phyloP scores from a whole-genome alignment of 1,284 basidiomycete species.

The Sporisorium iseilematis-ciliati region DNA sequence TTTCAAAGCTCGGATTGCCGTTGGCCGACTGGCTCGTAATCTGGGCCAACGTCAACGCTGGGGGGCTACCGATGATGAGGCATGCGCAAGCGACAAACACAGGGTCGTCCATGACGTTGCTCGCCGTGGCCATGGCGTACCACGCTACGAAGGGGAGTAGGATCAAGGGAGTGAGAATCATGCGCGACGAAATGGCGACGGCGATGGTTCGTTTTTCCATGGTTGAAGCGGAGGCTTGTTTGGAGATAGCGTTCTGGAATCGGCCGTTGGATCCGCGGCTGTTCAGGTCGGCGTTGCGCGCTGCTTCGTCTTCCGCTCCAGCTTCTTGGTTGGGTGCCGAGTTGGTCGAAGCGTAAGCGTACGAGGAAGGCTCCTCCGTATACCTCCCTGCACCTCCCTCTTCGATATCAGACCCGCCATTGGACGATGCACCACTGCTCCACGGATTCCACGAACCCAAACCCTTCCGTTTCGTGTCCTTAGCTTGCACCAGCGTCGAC shows the following conservation, averaged over 20 bases:
- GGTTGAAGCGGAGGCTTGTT: slow-evolving; percentile 16
- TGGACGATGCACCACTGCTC: slow-evolving; percentile 37
- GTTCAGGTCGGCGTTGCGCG: slow-evolving; percentile 50
- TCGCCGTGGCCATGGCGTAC: slow-evolving; percentile 44
- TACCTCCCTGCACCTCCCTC: slow-evolving; percentile 24
- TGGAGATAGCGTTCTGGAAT: slow-evolving; percentile 25
- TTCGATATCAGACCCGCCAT: slow-evolving; percentile 40
- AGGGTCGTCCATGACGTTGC: slow-evolving; percentile 73
- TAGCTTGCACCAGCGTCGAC: slow-evolving; percentile 40
- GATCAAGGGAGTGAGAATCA: slow-evolving; percentile 85
- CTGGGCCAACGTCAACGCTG: slow-evolving; percentile 75
- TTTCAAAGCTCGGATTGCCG: slow-evolving; percentile 88
- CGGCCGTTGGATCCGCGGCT: slow-evolving; percentile 33
- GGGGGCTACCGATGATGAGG: slow-evolving; percentile 81
- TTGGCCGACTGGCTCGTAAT: slow-evolving; percentile 82
- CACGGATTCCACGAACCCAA: slow-evolving; percentile 57
- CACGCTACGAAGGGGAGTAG: slow-evolving; percentile 71
- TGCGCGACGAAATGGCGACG: slow-evolving; percentile 81
- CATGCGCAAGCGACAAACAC: slow-evolving; percentile 85
- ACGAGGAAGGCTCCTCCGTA: slow-evolving; percentile 33
- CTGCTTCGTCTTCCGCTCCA: slow-evolving; percentile 20
- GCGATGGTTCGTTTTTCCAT: slow-evolving; percentile 78
- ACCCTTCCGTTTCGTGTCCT: slow-evolving; percentile 30
- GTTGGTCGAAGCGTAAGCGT: not conserved
- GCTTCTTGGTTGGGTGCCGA: not conserved